phyloP scores from a whole-genome alignment of 2,329 filamentous ascomycete species.

The Alternaria sp. region DNA sequence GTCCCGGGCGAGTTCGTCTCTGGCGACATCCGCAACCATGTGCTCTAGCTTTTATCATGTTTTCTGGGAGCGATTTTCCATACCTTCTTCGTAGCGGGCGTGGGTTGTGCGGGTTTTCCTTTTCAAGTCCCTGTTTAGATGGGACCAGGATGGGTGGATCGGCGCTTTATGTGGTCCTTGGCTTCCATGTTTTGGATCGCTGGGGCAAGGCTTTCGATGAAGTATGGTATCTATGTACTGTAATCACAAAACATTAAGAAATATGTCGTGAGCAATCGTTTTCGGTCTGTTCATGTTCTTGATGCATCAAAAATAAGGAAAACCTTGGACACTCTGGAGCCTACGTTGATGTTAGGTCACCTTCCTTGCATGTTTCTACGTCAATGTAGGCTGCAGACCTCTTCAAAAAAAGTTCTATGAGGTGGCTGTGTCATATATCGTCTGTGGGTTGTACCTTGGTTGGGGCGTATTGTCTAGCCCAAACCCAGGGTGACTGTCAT shows the following conservation, averaged over 20 bases:
- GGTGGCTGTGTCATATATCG: background rate
- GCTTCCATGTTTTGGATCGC: conserved; percentile 6
- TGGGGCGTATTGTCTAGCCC: background rate
- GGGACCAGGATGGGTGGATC: background rate
- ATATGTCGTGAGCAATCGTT: background rate
- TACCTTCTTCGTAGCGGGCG: conserved; percentile 36
- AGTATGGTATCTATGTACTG: conserved; percentile 2
- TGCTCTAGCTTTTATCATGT: conserved; percentile 19
- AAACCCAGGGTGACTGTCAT: background rate
- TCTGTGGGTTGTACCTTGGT: background rate
- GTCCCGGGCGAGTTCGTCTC: background rate
- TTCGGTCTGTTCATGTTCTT: background rate
- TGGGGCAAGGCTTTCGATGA: background rate
- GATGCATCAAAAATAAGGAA: background rate
- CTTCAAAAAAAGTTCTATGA: background rate
- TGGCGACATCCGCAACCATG: conserved; percentile 4
- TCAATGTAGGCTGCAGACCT: background rate
- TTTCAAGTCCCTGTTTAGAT: conserved; percentile 7
- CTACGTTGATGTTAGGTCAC: background rate
- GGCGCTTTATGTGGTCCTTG: conserved; percentile 4
- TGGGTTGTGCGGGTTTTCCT: conserved; percentile 24
- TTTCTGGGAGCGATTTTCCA: conserved; percentile 11
- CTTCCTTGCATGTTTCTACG: background rate
- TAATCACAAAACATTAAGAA: conserved; percentile 2
- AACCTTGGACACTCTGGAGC: background rate